Evolutionary conservation across 768 basidiomycete genomes (phyloP).

Genomic region (Hygrocybe punicea): DNA sequence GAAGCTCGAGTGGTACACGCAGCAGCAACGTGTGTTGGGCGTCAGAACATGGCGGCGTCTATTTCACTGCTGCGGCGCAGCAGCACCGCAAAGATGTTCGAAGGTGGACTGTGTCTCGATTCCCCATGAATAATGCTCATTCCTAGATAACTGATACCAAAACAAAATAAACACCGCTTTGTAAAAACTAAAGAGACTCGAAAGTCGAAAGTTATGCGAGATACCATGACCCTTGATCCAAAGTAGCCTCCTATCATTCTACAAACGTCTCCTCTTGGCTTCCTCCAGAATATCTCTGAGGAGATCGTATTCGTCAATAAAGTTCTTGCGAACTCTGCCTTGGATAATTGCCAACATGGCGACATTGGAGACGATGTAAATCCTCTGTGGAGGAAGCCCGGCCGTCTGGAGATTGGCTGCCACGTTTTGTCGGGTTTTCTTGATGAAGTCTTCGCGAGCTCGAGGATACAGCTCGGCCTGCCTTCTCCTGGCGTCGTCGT

Average conservation of each 20-base stretch:
- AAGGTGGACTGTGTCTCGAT: too few relatives aligned
- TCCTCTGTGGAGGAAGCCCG: conserved; percentile 1
- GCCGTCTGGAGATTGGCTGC: conserved; percentile 5
- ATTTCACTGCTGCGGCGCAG: too few relatives aligned
- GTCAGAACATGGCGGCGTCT: too few relatives aligned
- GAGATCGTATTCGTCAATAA: conserved; percentile 4
- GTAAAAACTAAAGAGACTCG: too few relatives aligned
- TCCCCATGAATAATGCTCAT: too few relatives aligned
- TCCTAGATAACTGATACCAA: too few relatives aligned
- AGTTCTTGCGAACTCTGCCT: background rate
- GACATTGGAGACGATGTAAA: conserved; percentile 7
- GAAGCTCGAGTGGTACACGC: too few relatives aligned
- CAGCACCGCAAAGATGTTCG: too few relatives aligned
- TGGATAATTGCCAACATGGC: conserved; percentile 1
- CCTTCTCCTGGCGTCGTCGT: background rate
- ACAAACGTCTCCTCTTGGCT: conserved; percentile 1
- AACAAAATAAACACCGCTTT: too few relatives aligned
- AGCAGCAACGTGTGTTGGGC: too few relatives aligned
- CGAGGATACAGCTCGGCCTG: background rate
- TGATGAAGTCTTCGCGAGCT: conserved; percentile 2
- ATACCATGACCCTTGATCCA: too few relatives aligned
- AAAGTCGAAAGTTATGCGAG: too few relatives aligned
- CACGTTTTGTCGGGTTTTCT: conserved; percentile 4
- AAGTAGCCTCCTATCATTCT: background rate
- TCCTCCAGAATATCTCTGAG: conserved; percentile 1